Conservation (phyloP, 2,329 filamentous ascomycete species). For the Trichophyton equinum region DNA sequence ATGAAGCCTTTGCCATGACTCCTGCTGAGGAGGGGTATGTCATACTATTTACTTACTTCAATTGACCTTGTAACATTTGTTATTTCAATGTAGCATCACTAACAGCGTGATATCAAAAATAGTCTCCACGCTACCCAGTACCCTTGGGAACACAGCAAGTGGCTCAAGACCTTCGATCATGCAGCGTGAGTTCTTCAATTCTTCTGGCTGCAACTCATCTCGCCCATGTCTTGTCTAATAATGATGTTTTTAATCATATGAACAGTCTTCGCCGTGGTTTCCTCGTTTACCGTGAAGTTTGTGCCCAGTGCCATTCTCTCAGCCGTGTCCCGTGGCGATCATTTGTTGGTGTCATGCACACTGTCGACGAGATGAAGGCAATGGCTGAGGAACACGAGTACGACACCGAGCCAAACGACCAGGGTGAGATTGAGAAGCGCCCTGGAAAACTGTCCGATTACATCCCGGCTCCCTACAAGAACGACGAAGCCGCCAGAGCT, state of each 20-base stretch:
- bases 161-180: conserved; percentile 93
- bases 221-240: background rate
- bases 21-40: conserved; percentile 97
- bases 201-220: background rate
- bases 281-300: conserved; percentile 98
- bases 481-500: conserved; percentile 94
- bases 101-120: conserved; percentile 11
- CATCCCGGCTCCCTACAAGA: conserved; percentile 89
- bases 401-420: conserved; percentile 92
- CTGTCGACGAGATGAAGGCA: conserved; percentile 94
- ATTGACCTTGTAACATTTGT: background rate
- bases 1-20: conserved; percentile 75
- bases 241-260: conserved; percentile 9
- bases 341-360: conserved; percentile 82
- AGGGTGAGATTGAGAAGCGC: conserved; percentile 97
- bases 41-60: conserved; percentile 12
- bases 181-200: conserved; percentile 57
- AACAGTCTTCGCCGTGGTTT: conserved; percentile 89
- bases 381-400: conserved; percentile 98
- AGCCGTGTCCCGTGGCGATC: conserved; percentile 85
- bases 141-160: conserved; percentile 89
- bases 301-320: conserved; percentile 93
- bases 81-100: conserved; percentile 2
- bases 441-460: conserved; percentile 98
- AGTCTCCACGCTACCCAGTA: conserved; percentile 88